Base-by-base conservation (phyloP, 1,284 basidiomycete species). In the Ustilago lituana region DNA sequence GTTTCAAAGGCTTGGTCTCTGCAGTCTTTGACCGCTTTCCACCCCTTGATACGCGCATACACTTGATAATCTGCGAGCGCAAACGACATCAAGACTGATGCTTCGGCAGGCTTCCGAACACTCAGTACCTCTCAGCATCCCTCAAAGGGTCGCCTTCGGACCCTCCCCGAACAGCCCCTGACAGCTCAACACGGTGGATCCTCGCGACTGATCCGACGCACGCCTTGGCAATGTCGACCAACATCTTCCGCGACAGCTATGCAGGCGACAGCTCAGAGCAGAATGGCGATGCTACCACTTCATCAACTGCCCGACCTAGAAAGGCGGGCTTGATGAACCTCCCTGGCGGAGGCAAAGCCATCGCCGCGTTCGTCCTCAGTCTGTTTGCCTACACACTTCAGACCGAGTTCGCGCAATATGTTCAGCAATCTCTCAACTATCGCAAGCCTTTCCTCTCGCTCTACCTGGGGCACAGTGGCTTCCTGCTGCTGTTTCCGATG, bases 361-460 rank as follows among this genome's bases (percentile, higher is more conserved):
- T 78, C 24, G 56, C 40, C 23, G 80, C 76, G 12, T 82, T 82
- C 36, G 40, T 57, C 2, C 51, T 76, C 41, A 73, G 70, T 24
- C 67, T 82, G 1, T 40, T 74, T 3, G 72, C 80, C 14, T 82
- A 79, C 32, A 82, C 80, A 1, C 38, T 74, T 2, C 80, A 82
- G 55, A 82, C 80, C 23, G 80, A 82, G 50, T 74, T 71, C 15
- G 80, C 78, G 4, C 79, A 81, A 50, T 76, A 79, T 33, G 77
- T 82, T 8, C 80, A 82, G 46, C 66, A 76, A 17, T 55, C 55
- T 12, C 59, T 80, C 27, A 71, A 68, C 43, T 82, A 80, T 45
- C 56, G 71, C 29, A 82, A 81, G 47, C 80, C 80, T 8, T 70
- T 81, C 27, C 55, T 79, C 10, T 69, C 72, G 39, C 66, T 75